These are phyloP conservation scores for Mucor piriformis DNA, from an alignment of 371 early-diverging fungal species.

Conservation along the genomic window DNA sequence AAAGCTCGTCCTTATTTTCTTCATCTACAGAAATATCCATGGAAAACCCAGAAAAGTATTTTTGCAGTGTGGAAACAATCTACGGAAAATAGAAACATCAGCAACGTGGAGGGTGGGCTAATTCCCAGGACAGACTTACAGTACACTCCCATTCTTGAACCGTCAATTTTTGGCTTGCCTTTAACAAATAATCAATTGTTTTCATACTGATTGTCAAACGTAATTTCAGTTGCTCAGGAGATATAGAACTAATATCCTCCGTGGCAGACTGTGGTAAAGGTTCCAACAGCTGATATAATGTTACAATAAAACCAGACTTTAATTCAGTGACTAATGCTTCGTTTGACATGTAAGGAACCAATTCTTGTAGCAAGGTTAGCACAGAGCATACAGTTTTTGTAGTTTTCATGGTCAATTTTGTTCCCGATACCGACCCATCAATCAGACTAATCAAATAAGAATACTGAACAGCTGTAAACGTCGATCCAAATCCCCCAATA, in stretches of 20 bases:
- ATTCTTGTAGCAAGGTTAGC: conserved; percentile 39
- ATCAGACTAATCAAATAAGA: conserved; percentile 58
- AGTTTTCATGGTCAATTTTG: conserved; percentile 24
- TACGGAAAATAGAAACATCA: conserved; percentile 18
- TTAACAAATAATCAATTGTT: conserved; percentile 59
- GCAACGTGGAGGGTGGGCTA: too few species aligned
- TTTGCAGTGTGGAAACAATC: conserved; percentile 65
- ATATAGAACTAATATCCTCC: conserved; percentile 9
- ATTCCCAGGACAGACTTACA: too few species aligned
- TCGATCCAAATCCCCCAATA: conserved; percentile 62
- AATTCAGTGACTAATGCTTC: conserved; percentile 45
- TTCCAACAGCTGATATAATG: conserved; percentile 46
- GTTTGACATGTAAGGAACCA: conserved; percentile 47
- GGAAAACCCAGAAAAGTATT: conserved; percentile 67
- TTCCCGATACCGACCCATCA: conserved; percentile 30
- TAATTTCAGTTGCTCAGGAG: conserved; percentile 21
- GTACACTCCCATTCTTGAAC: conserved; percentile 61
- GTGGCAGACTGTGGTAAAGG: conserved; percentile 30
- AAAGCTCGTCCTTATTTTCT: conserved; percentile 14
- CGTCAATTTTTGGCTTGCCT: conserved; percentile 48
- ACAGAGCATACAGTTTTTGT: conserved; percentile 36
- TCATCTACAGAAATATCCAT: conserved; percentile 28
- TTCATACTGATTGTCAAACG: conserved; percentile 57
- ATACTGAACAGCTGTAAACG: conserved; percentile 66
- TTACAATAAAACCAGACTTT: conserved; percentile 51